A percentile compares a stretch with the other conserved stretches of the same genome.
These are phyloP conservation scores for Chrysoporthe deuterocubensis DNA, from an alignment of 2,329 filamentous ascomycete genomes.

Conservation along the genomic window DNA sequence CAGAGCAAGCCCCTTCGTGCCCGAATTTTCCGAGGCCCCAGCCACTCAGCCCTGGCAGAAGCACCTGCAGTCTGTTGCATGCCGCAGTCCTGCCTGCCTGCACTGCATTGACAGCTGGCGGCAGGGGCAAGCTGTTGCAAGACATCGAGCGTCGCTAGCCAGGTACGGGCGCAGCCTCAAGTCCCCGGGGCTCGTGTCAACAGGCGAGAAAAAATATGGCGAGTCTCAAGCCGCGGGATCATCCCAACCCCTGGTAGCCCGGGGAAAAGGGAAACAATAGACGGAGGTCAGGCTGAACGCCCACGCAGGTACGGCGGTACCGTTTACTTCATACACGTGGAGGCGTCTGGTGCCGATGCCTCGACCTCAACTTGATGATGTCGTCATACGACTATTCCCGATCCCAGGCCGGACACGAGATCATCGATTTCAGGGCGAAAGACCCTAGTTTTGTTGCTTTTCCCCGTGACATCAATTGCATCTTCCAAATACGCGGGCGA, in stretches of 20 bases:
- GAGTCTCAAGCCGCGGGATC: not conserved
- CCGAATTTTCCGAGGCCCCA: slow-evolving; percentile 1
- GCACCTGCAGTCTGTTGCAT: slow-evolving; percentile 1
- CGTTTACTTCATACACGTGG: slow-evolving; percentile 6
- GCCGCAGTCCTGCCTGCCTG: not conserved
- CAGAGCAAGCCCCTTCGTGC: slow-evolving; percentile 1
- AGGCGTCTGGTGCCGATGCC: not conserved
- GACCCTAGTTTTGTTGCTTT: slow-evolving; percentile 14
- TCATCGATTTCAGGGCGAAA: not conserved
- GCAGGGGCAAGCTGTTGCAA: not conserved
- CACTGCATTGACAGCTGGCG: slow-evolving; percentile 15
- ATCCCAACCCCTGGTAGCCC: not conserved
- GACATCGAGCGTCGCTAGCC: slow-evolving; percentile 3
- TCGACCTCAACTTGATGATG: slow-evolving; percentile 3
- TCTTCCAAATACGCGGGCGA: not conserved
- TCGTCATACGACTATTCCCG: slow-evolving; percentile 4
- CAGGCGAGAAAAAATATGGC: not conserved
- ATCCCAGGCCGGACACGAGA: not conserved
- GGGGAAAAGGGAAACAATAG: slow-evolving; percentile 3
- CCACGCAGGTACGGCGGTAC: not conserved
- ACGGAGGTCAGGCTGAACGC: not conserved
- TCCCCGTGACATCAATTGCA: not conserved
- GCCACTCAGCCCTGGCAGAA: not conserved
- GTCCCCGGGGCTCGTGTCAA: not conserved
- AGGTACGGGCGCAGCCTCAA: slow-evolving; percentile 4